phyloP scores from a whole-genome alignment of 768 basidiomycete genomes.

The Suillus plorans region DNA sequence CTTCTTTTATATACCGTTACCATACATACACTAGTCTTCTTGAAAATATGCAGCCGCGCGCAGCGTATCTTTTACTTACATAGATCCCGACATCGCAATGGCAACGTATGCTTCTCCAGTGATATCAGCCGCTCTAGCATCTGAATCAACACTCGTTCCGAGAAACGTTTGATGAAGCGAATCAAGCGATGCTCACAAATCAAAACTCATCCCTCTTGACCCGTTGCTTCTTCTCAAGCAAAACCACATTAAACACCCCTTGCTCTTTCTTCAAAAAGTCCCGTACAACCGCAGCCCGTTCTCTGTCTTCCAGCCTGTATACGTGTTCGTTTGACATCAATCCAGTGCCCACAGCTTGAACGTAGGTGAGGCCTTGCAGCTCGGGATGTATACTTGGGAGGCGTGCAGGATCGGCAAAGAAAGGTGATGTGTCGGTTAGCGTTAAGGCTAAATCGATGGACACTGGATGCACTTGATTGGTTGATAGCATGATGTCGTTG shows the following conservation, averaged over 20 bases:
- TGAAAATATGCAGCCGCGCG: background rate
- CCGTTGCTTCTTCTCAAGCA: conserved; percentile 1
- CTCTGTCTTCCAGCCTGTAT: background rate
- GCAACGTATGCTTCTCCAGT: background rate
- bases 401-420: background rate
- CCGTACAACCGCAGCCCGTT: background rate
- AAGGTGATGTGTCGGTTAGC: background rate
- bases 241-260: background rate
- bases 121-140: background rate
- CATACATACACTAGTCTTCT: background rate
- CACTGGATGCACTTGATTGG: background rate
- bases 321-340: conserved; percentile 5
- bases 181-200: background rate
- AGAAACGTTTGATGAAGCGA: background rate
- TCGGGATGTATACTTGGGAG: conserved; percentile 1
- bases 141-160: background rate
- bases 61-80: background rate
- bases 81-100: no score
- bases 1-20: background rate
- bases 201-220: conserved; percentile 3
- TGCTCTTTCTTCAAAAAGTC: conserved; percentile 1
- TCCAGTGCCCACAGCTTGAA: background rate
- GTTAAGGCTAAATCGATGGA: background rate
- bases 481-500: background rate
- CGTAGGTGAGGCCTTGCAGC: conserved; percentile 2